These are phyloP conservation scores for Tritrichomonas musculus DNA, from an alignment of 208 protist species.

Conservation along the genomic window DNA sequence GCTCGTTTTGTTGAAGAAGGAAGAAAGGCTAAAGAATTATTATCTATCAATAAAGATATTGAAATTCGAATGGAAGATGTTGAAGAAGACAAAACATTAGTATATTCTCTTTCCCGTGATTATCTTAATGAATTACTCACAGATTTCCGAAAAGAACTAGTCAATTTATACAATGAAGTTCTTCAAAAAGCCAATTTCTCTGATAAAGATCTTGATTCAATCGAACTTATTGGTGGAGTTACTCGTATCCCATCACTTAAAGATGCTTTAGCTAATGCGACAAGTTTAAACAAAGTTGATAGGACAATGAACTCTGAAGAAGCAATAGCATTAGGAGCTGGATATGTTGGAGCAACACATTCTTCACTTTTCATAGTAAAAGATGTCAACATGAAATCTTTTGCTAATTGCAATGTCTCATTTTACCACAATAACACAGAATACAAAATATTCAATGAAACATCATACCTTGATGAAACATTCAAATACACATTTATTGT, in stretches of 20 bases:
- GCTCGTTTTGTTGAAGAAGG: neutral
- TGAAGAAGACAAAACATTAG: neutral
- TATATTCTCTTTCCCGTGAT: neutral
- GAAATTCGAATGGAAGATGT: neutral
- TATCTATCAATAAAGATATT: neutral
- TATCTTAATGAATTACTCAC: neutral
- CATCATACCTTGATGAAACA: neutral
- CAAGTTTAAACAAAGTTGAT: no score
- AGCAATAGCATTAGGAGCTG: neutral
- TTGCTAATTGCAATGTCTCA: neutral
- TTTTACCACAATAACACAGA: neutral
- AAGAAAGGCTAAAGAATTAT: neutral
- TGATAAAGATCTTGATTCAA: neutral
- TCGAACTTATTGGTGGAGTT: neutral
- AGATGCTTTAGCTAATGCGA: neutral
- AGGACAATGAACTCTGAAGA: neutral
- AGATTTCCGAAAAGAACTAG: neutral
- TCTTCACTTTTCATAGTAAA: neutral
- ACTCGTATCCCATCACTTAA: neutral
- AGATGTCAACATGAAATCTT: neutral
- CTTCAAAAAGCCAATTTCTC: neutral
- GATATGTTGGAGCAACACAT: neutral
- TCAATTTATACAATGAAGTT: neutral
- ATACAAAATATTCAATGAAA: neutral
- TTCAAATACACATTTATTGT: neutral